Percentiles rank a stretch among this genome's conserved stretches.
These are phyloP conservation scores for Urtica urens DNA, from an alignment of 306 rosid species.

Conservation along the genomic window DNA sequence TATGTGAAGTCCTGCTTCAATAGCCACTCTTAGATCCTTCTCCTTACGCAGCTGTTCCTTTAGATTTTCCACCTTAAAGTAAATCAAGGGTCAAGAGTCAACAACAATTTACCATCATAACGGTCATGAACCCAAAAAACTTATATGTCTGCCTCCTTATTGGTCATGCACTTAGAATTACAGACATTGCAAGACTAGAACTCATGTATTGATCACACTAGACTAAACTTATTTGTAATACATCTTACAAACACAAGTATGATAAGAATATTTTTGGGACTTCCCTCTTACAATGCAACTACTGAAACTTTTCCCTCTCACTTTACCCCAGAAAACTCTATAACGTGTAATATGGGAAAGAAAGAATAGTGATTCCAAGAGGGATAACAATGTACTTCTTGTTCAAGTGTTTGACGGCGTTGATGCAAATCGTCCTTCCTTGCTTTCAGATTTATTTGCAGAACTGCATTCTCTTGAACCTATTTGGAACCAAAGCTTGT, in stretches of 20 bases:
- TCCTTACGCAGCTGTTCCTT: slow-evolving; percentile 61
- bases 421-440: slow-evolving; percentile 47
- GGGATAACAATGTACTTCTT: slow-evolving; percentile 43
- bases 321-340: not conserved
- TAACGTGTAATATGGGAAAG: slow-evolving; percentile 5
- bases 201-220: too few relatives aligned
- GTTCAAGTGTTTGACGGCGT: slow-evolving; percentile 69
- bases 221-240: too few relatives aligned
- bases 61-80: slow-evolving; percentile 55
- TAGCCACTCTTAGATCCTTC: slow-evolving; percentile 45
- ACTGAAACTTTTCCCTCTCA: not conserved
- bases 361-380: slow-evolving; percentile 4
- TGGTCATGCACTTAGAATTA: too few relatives aligned
- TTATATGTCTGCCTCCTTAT: too few relatives aligned
- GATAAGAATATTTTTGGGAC: too few relatives aligned
- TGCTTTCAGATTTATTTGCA: slow-evolving; percentile 38
- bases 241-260: too few relatives aligned
- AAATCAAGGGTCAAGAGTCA: not conserved
- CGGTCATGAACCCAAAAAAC: not conserved
- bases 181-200: too few relatives aligned
- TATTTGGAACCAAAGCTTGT: slow-evolving; percentile 15
- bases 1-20: slow-evolving; percentile 45
- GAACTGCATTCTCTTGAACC: slow-evolving; percentile 48
- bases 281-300: not conserved
- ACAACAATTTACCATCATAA: slow-evolving; percentile 2